phyloP scores from a whole-genome alignment of 495 filamentous ascomycete genomes.

The Penicillium simplicissimum region DNA sequence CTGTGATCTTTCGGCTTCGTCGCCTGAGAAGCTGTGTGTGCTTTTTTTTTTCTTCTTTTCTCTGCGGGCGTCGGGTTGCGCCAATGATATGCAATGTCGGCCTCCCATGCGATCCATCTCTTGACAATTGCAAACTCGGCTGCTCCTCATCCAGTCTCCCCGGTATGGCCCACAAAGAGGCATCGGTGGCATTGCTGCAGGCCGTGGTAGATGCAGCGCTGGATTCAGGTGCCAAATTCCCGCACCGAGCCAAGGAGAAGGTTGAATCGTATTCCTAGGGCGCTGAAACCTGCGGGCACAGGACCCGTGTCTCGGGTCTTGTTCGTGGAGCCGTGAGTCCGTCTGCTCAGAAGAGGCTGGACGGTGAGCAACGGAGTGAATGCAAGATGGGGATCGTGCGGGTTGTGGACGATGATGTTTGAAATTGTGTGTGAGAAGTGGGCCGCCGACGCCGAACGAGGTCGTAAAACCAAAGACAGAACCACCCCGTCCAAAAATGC shows the following conservation, averaged over 20 bases:
- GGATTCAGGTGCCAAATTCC: not conserved
- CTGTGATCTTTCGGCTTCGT: slow-evolving; percentile 43
- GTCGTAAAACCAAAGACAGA: slow-evolving; percentile 34
- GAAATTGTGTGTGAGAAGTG: slow-evolving; percentile 3
- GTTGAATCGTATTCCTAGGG: not conserved
- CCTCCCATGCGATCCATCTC: not conserved
- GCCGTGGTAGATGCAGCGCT: not conserved
- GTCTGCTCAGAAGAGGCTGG: not conserved
- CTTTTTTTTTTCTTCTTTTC: slow-evolving; percentile 23
- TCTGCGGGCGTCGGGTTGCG: slow-evolving; percentile 20
- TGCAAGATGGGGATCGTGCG: not conserved
- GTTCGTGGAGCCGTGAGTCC: not conserved
- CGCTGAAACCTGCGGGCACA: not conserved
- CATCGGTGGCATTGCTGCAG: not conserved
- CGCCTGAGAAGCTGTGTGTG: slow-evolving; percentile 16
- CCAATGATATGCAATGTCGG: slow-evolving; percentile 19
- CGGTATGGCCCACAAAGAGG: not conserved
- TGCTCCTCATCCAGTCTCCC: not conserved
- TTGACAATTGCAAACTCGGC: not conserved
- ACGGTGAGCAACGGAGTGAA: not conserved
- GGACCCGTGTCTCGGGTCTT: not conserved
- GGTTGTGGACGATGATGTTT: not conserved
- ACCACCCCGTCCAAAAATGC: slow-evolving; percentile 31
- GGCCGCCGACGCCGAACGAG: slow-evolving; percentile 29
- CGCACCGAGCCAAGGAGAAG: not conserved